These are phyloP conservation scores for Cryptosporidium baileyi DNA, from an alignment of 169 alveolate genomes.

Conservation along the genomic window DNA sequence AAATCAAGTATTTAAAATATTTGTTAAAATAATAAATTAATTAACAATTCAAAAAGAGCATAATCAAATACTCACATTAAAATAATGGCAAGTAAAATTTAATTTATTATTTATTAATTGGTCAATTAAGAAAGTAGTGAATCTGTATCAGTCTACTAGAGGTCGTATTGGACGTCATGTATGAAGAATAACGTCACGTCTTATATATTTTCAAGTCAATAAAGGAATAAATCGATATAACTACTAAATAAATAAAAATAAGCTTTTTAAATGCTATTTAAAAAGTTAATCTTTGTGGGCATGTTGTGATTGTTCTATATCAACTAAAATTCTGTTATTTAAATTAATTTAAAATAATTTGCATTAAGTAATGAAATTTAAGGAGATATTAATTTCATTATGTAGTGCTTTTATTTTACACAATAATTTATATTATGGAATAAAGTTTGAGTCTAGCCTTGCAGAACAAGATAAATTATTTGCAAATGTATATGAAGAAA, in stretches of 20 bases:
- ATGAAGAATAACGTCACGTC: neutral
- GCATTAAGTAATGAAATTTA: conserved; percentile 11
- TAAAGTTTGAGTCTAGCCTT: neutral
- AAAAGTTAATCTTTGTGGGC: neutral
- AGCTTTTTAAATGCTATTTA: neutral
- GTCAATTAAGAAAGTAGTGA: neutral
- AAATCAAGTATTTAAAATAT: too few species aligned
- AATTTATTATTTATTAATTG: too few species aligned
- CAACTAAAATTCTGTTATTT: neutral
- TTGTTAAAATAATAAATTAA: too few species aligned
- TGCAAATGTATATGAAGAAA: neutral
- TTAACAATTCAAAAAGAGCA: too few species aligned
- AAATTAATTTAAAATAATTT: neutral
- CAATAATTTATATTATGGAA: neutral
- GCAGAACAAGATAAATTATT: conserved; percentile 1
- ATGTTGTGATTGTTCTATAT: neutral
- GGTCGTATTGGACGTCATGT: neutral
- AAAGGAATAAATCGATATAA: neutral
- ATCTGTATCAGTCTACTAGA: neutral
- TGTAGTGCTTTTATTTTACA: neutral
- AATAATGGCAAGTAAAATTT: too few species aligned
- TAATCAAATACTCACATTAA: too few species aligned
- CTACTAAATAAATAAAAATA: too few species aligned
- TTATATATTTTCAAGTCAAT: neutral
- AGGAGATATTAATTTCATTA: neutral